These are phyloP conservation scores for Alisma plantagoaquatica DNA, from an alignment of 106 monocot species.

Conservation along the genomic window DNA sequence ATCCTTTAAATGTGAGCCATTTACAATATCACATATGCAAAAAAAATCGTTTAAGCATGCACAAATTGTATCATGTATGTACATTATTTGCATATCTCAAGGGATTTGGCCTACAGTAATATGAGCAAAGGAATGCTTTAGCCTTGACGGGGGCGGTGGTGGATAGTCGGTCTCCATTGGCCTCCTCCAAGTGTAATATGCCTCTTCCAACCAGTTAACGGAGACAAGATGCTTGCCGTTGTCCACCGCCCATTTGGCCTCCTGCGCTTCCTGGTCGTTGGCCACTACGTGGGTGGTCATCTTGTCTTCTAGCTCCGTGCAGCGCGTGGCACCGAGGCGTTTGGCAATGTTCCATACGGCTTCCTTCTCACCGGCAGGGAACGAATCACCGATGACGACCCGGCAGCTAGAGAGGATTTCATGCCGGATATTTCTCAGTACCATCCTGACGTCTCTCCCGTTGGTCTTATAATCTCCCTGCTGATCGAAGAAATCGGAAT, in stretches of 20 bases:
- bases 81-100: no score
- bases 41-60: no score
- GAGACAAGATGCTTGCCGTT: neutral
- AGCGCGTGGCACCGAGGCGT: neutral
- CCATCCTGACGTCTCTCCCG: neutral
- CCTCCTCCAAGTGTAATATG: neutral
- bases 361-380: no score
- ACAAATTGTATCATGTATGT: no score
- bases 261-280: neutral
- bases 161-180: no score
- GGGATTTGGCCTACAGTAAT: no score
- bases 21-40: no score
- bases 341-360: neutral
- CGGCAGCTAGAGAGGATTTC: neutral
- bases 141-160: no score
- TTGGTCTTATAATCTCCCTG: no score
- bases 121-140: no score
- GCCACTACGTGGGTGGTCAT: neutral
- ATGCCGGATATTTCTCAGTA: neutral
- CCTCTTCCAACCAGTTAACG: neutral
- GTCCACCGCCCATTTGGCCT: neutral
- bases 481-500: neutral
- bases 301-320: neutral
- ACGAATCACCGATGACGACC: neutral
- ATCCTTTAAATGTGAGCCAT: no score